A percentile compares a stretch with the other conserved stretches of the same genome.
These are phyloP conservation scores for Rhizopus microsporus DNA, from an alignment of 371 early-diverging fungal species.

Conservation along the genomic window DNA sequence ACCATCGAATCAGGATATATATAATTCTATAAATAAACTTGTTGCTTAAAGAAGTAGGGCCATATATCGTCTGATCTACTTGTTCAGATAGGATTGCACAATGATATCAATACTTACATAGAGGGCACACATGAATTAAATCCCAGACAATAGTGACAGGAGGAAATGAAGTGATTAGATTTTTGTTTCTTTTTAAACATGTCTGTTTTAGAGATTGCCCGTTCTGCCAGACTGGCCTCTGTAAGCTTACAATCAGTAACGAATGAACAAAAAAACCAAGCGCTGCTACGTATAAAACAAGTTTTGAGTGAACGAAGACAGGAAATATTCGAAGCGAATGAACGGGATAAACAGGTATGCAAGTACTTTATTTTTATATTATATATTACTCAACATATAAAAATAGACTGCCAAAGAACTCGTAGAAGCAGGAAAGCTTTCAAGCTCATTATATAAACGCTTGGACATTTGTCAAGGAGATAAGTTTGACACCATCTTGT, in stretches of 20 bases:
- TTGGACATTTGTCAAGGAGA: constrained; percentile 85
- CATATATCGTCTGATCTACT: too few relatives aligned
- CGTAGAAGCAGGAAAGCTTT: constrained; percentile 76
- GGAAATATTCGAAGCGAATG: constrained; percentile 81
- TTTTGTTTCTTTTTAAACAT: background rate
- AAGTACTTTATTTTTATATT: constrained; percentile 1
- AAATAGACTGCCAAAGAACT: constrained; percentile 63
- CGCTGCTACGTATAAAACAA: constrained; percentile 72
- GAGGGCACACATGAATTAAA: too few relatives aligned
- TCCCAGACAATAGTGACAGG: too few relatives aligned
- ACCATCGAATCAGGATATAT: background rate
- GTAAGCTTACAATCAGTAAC: constrained; percentile 78
- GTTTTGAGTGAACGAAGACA: constrained; percentile 69
- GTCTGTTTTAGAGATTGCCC: constrained; percentile 61
- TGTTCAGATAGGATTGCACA: too few relatives aligned
- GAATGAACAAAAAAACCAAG: constrained; percentile 75
- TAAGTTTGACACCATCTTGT: constrained; percentile 85
- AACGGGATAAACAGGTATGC: constrained; percentile 74
- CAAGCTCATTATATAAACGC: constrained; percentile 81
- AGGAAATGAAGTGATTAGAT: too few relatives aligned
- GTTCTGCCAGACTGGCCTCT: constrained; percentile 79
- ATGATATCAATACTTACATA: too few relatives aligned
- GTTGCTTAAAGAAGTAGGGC: background rate
- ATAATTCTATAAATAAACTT: background rate
- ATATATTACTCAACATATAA: background rate